phyloP scores from a whole-genome alignment of 495 filamentous ascomycete species.

The Penicillium parvum region DNA sequence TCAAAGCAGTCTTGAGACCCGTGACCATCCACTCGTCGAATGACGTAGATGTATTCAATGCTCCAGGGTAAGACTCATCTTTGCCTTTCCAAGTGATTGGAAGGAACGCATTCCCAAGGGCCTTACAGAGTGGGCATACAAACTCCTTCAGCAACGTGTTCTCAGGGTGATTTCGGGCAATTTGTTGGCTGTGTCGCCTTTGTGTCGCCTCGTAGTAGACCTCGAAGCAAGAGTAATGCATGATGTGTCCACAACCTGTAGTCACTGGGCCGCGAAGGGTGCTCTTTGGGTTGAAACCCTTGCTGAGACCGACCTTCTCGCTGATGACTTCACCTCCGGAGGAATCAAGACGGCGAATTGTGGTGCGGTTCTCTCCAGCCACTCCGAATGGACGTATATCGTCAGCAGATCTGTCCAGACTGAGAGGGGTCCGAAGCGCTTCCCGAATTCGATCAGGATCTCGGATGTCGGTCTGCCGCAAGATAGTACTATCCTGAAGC shows the following conservation, averaged over 20 bases:
- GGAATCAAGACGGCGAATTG: constrained; percentile 68
- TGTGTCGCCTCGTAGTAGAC: constrained; percentile 77
- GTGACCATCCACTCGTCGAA: constrained; percentile 56
- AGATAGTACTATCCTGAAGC: constrained; percentile 79
- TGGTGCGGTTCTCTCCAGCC: constrained; percentile 74
- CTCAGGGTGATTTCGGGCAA: constrained; percentile 90
- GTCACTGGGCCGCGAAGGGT: constrained; percentile 74
- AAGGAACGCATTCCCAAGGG: constrained; percentile 89
- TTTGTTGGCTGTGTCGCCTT: constrained; percentile 81
- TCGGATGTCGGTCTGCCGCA: constrained; percentile 77
- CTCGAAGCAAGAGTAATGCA: constrained; percentile 97
- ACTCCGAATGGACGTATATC: constrained; percentile 83
- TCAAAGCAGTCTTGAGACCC: constrained; percentile 29
- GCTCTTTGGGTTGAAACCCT: constrained; percentile 72
- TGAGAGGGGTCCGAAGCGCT: constrained; percentile 68
- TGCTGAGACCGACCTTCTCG: constrained; percentile 79
- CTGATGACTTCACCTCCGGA: constrained; percentile 63
- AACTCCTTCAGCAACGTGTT: constrained; percentile 74
- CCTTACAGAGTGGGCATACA: constrained; percentile 97
- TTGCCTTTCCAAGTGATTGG: constrained; percentile 95
- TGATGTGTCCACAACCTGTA: constrained; percentile 93
- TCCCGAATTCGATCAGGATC: constrained; percentile 84
- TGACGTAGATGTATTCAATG: constrained; percentile 49
- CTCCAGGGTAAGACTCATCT: constrained; percentile 71
- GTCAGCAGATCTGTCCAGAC: constrained; percentile 79